Conservation (phyloP, 176 grass and related monocot species). For the Musa itinerans region DNA sequence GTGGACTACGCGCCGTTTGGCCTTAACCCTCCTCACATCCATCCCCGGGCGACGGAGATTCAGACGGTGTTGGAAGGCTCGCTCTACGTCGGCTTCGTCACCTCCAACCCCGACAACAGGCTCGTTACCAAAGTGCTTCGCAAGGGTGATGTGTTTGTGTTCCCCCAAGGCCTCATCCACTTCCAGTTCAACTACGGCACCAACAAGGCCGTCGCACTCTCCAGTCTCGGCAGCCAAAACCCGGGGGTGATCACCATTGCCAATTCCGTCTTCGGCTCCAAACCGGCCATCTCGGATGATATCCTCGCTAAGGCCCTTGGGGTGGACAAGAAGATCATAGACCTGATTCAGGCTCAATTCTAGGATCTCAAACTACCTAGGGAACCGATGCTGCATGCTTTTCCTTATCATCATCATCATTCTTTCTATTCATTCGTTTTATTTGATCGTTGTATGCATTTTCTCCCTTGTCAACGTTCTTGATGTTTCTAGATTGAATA, state of each 20-base stretch:
- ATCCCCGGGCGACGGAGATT: slow-evolving; percentile 49
- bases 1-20: slow-evolving; percentile 25
- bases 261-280: slow-evolving; percentile 40
- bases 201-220: slow-evolving; percentile 29
- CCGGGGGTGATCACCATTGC: slow-evolving; percentile 35
- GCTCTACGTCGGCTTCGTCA: slow-evolving; percentile 43
- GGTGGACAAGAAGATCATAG: slow-evolving; percentile 20
- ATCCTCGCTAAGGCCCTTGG: slow-evolving; percentile 58
- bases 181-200: slow-evolving; percentile 39
- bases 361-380: not conserved
- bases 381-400: not conserved
- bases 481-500: no score
- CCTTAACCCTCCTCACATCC: slow-evolving; percentile 43
- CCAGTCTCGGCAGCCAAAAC: slow-evolving; percentile 48
- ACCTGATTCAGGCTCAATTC: slow-evolving; percentile 17
- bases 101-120: slow-evolving; percentile 19
- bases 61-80: slow-evolving; percentile 30
- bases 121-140: slow-evolving; percentile 25
- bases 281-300: slow-evolving; percentile 41
- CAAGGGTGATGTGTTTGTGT: slow-evolving; percentile 37
- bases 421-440: no score
- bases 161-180: slow-evolving; percentile 47
- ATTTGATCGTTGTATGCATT: no score
- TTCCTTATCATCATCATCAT: not conserved
- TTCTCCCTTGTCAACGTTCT: no score